Evolutionary conservation across 768 basidiomycete genomes (phyloP).

Genomic region (Mrakia gelida): DNA sequence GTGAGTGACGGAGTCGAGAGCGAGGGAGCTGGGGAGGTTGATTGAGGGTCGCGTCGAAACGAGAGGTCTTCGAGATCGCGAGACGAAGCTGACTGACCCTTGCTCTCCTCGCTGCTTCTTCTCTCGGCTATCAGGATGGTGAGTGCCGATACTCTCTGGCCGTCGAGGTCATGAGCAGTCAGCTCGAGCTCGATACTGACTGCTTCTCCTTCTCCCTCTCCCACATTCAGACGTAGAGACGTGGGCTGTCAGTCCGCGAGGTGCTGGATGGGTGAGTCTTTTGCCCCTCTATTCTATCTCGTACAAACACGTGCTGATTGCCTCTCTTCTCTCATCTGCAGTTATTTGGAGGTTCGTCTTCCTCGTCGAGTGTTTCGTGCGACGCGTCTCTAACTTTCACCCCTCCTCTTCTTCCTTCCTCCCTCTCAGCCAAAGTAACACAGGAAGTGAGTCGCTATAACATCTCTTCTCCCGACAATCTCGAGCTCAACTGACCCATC

Average conservation of each 20-base stretch:
- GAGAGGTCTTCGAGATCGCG: background rate
- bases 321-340: background rate
- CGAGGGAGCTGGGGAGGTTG: background rate
- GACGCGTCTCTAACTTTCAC: slow-evolving; percentile 27
- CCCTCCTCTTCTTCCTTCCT: background rate
- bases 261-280: slow-evolving; percentile 70
- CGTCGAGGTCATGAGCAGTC: too few relatives aligned
- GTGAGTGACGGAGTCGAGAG: background rate
- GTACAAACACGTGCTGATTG: background rate
- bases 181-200: background rate
- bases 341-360: slow-evolving; percentile 18
- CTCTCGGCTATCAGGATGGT: background rate
- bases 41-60: background rate
- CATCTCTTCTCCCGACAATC: background rate
- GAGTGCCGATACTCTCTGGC: background rate
- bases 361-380: slow-evolving; percentile 51
- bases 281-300: background rate
- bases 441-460: background rate
- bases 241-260: slow-evolving; percentile 94
- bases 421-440: slow-evolving; percentile 9
- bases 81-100: background rate
- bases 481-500: background rate
- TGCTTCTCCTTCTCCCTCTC: background rate
- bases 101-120: background rate
- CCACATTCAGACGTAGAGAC: slow-evolving; percentile 74